Base-by-base conservation (phyloP, 176 grass and related monocot genomes). In the Triticum monococcum region DNA sequence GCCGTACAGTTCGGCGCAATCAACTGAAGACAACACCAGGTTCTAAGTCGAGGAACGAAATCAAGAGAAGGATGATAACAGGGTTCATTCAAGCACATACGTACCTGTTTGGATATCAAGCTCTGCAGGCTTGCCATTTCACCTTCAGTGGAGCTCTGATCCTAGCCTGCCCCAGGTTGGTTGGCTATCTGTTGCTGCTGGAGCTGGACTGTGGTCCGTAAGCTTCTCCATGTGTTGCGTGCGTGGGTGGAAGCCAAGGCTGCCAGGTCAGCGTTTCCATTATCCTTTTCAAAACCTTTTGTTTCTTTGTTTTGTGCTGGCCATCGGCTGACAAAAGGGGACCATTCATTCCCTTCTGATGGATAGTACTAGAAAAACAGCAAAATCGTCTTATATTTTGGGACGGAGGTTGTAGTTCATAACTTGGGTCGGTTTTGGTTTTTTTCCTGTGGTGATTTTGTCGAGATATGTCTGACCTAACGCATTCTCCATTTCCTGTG, bases 111-210 rank as follows among this genome's bases (percentile, higher is more conserved):
- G 63, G 89, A 89, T 71, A 94, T 82, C 82, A 86, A 68, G 50
- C 66, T 87, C 72, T 87, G 87, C 62, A 94, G 33, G 74, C 87
- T 86, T 81, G 92, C 94, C 94, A 94, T 97, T 91, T 84, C 54
- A 25, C n/a, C 86, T 64, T 77, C n/a, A 9, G 63, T 32, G 33
- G 26, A 68, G 38, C 22, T 64, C 30, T 54, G 71, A 77, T n/a
- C n/a, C 82, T 50, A 26, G 63, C 59, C 18, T 32, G 36, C 36
- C 61, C 68, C 59, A 30, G 3, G 1, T 68, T 59, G 35, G 56
- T 64, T 46, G 76, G 77, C 83, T 88, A 88, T 91, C 85, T 81
- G 63, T 54, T 85, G 77, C 61, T 40, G 76, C 76, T 76, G 60
- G 89, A 80, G 76, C 76, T 76, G 61, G 89, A 80, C 59, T 75